Conservation (phyloP, 345 rosid species). For the Eucalyptus erythrocorys region DNA sequence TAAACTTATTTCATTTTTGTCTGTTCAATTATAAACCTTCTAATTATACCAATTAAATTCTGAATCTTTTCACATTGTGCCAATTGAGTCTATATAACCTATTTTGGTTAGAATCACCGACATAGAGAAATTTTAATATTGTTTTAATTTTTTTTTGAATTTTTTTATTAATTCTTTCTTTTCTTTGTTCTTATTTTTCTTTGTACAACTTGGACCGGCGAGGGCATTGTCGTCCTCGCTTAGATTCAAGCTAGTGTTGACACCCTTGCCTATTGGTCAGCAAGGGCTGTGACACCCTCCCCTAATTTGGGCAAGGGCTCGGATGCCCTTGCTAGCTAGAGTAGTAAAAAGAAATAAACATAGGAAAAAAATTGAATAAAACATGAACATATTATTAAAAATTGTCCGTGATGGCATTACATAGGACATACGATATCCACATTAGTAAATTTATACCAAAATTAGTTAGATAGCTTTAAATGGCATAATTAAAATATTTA, state of each 20-base stretch:
- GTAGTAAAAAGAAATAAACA: not conserved
- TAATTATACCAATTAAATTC: too few species aligned
- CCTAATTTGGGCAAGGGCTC: not conserved
- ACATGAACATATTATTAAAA: not conserved
- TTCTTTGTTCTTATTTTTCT: too few species aligned
- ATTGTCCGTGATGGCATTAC: rapidly evolving
- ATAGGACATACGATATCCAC: too few species aligned
- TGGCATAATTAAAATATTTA: not conserved
- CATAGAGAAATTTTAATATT: too few species aligned
- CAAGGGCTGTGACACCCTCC: rapidly evolving
- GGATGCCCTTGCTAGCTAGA: too few species aligned
- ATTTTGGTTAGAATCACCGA: rapidly evolving
- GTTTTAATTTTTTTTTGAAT: too few species aligned
- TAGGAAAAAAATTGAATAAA: not conserved
- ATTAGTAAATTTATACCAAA: too few species aligned
- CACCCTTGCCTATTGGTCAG: too few species aligned
- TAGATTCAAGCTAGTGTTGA: rapidly evolving
- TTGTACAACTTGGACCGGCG: rapidly evolving
- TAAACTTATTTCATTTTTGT: rapidly evolving
- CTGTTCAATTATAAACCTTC: rapidly evolving
- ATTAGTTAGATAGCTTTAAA: not conserved
- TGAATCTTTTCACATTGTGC: rapidly evolving
- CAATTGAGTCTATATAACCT: rapidly evolving
- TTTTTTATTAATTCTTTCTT: too few species aligned
- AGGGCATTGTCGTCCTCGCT: rapidly evolving